Conservation (phyloP, 495 filamentous ascomycete genomes). For the Penicillium verhagenii region DNA sequence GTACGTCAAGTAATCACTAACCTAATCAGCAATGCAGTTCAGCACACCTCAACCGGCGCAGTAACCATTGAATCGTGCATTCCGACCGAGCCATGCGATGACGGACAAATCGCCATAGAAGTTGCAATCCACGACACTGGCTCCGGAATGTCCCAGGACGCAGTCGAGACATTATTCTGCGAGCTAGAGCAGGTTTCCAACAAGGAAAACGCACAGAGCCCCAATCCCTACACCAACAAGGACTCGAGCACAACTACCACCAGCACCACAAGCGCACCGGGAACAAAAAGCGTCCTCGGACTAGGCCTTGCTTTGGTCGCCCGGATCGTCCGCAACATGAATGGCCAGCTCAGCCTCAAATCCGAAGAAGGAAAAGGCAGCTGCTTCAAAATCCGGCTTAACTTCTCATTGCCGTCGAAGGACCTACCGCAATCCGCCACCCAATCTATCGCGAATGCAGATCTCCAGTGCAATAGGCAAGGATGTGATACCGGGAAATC, state of each 20-base stretch:
- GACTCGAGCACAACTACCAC: conserved; percentile 10
- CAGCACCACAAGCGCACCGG: too few species aligned
- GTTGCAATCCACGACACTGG: conserved; percentile 78
- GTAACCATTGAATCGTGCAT: conserved; percentile 69
- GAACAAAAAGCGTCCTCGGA: conserved; percentile 55
- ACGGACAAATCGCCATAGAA: conserved; percentile 60
- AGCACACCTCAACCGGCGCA: conserved; percentile 66
- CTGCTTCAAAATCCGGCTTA: conserved; percentile 56
- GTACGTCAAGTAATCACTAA: conserved; percentile 83
- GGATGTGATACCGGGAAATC: not conserved
- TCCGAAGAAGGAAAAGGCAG: conserved; percentile 83
- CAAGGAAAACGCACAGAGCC: conserved; percentile 42
- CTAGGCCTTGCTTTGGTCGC: conserved; percentile 83
- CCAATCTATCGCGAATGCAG: not conserved
- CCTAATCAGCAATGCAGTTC: conserved; percentile 77
- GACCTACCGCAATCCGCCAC: not conserved
- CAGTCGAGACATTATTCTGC: conserved; percentile 74
- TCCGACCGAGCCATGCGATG: conserved; percentile 31
- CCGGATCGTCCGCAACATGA: conserved; percentile 78
- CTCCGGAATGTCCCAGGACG: conserved; percentile 69
- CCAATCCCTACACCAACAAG: conserved; percentile 31
- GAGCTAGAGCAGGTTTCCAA: conserved; percentile 82
- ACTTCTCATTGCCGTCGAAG: conserved; percentile 26
- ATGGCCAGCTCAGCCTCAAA: conserved; percentile 80
- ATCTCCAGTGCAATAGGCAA: not conserved